Percentiles rank a stretch among this genome's conserved stretches.
phyloP scores from a whole-genome alignment of 108 stramenopile species.

The Nannochloropsis salina region DNA sequence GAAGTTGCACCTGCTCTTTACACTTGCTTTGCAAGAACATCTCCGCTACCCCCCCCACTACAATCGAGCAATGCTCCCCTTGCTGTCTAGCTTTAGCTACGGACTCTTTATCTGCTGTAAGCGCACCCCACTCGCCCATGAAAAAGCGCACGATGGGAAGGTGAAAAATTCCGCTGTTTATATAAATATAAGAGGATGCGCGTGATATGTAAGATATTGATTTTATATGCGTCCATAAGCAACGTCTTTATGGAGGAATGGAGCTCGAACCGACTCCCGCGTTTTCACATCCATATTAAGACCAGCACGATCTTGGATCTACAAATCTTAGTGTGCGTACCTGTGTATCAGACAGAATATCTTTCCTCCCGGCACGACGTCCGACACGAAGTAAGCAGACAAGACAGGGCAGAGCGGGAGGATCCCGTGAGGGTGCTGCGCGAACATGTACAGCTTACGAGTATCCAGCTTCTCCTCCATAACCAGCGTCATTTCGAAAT shows the following conservation, averaged over 20 bases:
- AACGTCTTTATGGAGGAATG: no score
- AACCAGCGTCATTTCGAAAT: not conserved
- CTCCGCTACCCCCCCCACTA: not conserved
- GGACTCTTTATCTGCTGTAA: slow-evolving; percentile 2
- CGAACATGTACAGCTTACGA: not conserved
- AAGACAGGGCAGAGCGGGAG: not conserved
- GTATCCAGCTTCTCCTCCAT: not conserved
- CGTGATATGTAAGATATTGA: no score
- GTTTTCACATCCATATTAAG: no score
- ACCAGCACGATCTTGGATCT: no score
- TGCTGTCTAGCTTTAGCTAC: not conserved
- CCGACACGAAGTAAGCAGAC: slow-evolving; percentile 10
- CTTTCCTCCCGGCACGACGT: not conserved
- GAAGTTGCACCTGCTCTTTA: not conserved
- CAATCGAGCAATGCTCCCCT: slow-evolving; percentile 13
- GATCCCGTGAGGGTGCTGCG: not conserved
- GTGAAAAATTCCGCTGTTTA: not conserved
- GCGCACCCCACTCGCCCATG: slow-evolving; percentile 5
- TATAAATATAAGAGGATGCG: no score
- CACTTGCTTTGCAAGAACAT: not conserved
- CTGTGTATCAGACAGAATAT: slow-evolving; percentile 6
- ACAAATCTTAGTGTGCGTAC: not conserved
- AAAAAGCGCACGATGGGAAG: not conserved
- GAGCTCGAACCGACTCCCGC: no score
- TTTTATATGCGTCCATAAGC: no score